Evolutionary conservation across 1,139 yeast genomes (phyloP).

Genomic region (Taphrina wiesneri): DNA sequence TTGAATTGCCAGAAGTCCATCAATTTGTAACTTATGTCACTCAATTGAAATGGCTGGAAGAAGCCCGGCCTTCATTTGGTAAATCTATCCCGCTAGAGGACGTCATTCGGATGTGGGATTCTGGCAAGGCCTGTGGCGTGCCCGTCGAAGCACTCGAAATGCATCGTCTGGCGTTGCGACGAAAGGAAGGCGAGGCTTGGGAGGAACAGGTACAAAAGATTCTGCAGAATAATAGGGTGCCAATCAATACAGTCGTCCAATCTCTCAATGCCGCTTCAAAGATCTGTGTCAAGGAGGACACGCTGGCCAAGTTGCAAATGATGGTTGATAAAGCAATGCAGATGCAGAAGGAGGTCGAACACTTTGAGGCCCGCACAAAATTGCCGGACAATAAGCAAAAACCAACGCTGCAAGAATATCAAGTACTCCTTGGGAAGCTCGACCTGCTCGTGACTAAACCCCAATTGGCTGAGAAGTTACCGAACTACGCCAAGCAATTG

Average conservation of each 20-base stretch:
- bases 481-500: conserved; percentile 41
- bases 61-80: conserved; percentile 41
- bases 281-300: conserved; percentile 21
- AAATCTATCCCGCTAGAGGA: conserved; percentile 44
- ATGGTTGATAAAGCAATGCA: conserved; percentile 44
- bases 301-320: conserved; percentile 25
- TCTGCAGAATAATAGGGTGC: conserved; percentile 31
- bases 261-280: conserved; percentile 8
- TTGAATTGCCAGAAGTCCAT: conserved; percentile 56
- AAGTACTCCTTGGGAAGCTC: conserved; percentile 37
- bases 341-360: conserved; percentile 39
- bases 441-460: conserved; percentile 35
- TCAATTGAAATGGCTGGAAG: conserved; percentile 54
- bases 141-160: conserved; percentile 42
- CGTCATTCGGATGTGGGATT: conserved; percentile 50
- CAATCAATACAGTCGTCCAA: conserved; percentile 20
- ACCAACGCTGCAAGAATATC: conserved; percentile 38
- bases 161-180: conserved; percentile 28
- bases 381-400: conserved; percentile 32
- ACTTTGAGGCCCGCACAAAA: conserved; percentile 28
- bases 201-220: conserved; percentile 40
- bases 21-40: conserved; percentile 55
- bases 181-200: conserved; percentile 41
- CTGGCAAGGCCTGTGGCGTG: conserved; percentile 46
- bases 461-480: conserved; percentile 39